Base-by-base conservation (phyloP, 2,329 filamentous ascomycete genomes). In the Cladosporium sp. region DNA sequence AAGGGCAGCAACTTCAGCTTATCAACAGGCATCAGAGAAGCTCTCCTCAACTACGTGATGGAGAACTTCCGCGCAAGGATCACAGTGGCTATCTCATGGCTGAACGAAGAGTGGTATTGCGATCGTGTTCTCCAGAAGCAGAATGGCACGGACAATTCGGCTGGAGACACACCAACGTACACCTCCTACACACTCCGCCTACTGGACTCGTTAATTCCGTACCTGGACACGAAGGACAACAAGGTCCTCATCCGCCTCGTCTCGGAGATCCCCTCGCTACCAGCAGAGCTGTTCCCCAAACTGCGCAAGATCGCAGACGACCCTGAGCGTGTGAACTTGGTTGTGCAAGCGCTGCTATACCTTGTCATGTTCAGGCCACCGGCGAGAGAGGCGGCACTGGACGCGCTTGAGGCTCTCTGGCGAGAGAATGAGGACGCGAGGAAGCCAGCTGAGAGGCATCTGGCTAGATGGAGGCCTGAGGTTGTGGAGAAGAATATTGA, bases 61-160 rank as follows among this genome's bases (percentile, higher is more conserved):
- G 92, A 96, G 69, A 94, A 98, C 75, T 99, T 97, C 79, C 88
- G 94, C 63, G 89, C 86, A 68, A 89, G 95, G 51, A 93, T 98
- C 68, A 93, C 96, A 70, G 86, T 95, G 25, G 94, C 93, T 1
- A 92, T 98, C 60, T 89, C 90, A 8, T 99, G 95, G 95, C 84
- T 99, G 18, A 96, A 90, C 72, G 95, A 99, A 77, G 95, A 99
- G 79, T 99, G 95, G 94, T 98, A 97, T 78, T 96, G 93, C 72
- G 94, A 98, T 76, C 88, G 83, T 51, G 78, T 92, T 34, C 81
- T 84, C 62, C 75, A 80, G 53, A 79, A 84, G 61, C 61, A 68
- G 25, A 77, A 53, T 21, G 34, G 36, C 16, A 32, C 23, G 7
- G 13, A 26, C 1, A 21, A 32, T 16, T 62, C 59, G 7, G 62